These are phyloP conservation scores for Dentiscutata heterogama DNA, from an alignment of 371 early-diverging fungal genomes.

Conservation along the genomic window DNA sequence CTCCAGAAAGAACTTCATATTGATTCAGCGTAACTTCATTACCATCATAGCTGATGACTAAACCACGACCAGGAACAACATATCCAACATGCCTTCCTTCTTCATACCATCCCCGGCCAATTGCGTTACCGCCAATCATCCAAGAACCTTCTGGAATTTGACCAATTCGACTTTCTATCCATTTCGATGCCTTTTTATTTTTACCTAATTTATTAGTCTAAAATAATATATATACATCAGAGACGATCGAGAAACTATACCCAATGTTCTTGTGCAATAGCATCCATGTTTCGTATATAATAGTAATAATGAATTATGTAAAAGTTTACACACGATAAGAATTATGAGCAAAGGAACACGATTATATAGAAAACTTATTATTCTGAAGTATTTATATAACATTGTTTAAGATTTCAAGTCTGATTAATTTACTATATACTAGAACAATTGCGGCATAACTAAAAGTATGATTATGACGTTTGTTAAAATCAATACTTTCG, in stretches of 20 bases:
- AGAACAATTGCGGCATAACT: too few relatives aligned
- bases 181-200: neutral
- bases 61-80: neutral
- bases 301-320: too few relatives aligned
- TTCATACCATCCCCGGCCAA: neutral
- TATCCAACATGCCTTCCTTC: constrained; percentile 5
- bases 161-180: neutral
- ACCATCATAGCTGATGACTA: neutral
- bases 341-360: too few relatives aligned
- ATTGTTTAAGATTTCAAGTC: too few relatives aligned
- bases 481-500: too few relatives aligned
- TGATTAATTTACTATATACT: too few relatives aligned
- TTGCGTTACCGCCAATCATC: neutral
- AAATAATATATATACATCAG: neutral
- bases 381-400: too few relatives aligned
- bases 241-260: neutral
- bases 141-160: neutral
- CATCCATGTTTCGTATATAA: neutral
- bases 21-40: neutral
- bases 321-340: too few relatives aligned
- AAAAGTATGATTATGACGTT: too few relatives aligned
- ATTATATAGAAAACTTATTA: too few relatives aligned
- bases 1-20: constrained; percentile 15
- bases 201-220: neutral
- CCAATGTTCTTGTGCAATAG: constrained; percentile 2